phyloP scores from a whole-genome alignment of 345 rosid genomes.

The Passiflora organensis region DNA sequence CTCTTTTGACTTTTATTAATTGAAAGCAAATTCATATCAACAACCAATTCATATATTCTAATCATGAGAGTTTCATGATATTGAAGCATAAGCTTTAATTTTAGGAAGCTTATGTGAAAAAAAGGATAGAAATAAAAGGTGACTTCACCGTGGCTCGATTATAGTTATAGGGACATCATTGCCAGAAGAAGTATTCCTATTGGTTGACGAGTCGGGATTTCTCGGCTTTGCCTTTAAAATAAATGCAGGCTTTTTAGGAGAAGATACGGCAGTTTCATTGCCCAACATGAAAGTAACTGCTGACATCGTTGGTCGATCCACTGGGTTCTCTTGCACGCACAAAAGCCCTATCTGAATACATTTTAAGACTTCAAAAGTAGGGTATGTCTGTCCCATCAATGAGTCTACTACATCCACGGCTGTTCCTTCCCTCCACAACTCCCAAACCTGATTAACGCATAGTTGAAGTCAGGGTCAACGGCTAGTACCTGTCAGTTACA shows the following conservation, averaged over 20 bases:
- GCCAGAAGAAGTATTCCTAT: background rate
- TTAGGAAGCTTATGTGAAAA: no score
- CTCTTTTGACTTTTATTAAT: no score
- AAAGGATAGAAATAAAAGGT: no score
- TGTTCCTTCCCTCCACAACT: slow-evolving; percentile 7
- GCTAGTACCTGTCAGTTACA: background rate
- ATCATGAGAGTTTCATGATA: no score
- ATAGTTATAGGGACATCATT: background rate
- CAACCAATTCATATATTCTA: no score
- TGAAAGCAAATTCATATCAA: no score
- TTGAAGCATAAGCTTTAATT: no score
- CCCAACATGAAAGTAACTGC: background rate
- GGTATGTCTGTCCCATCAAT: background rate
- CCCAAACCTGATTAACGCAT: slow-evolving; percentile 9
- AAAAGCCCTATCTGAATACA: slow-evolving; percentile 1
- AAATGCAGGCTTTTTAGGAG: background rate
- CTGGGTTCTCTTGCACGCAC: background rate
- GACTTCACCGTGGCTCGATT: background rate
- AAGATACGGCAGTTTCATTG: background rate
- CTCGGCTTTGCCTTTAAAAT: background rate
- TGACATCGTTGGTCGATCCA: background rate
- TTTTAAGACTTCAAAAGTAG: background rate
- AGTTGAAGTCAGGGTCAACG: background rate
- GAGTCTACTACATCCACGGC: slow-evolving; percentile 12
- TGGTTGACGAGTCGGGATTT: background rate